Evolutionary conservation across 805 yeast species (phyloP).

Genomic region (Candida pseudofarinosa): DNA sequence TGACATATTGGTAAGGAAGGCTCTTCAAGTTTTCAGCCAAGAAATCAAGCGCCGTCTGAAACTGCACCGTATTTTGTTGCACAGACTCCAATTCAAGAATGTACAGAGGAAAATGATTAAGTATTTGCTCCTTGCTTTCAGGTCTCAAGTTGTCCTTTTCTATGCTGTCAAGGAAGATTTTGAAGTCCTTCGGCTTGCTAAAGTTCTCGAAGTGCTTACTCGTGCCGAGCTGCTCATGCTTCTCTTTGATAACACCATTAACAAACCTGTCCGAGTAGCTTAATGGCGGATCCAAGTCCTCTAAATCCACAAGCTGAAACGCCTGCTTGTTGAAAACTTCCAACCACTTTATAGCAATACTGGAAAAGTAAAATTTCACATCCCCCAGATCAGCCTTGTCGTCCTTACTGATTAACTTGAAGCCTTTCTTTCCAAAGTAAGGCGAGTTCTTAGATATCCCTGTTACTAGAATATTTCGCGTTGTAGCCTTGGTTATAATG

Average conservation of each 20-base stretch:
- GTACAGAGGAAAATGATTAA: background rate
- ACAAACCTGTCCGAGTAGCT: conserved; percentile 6
- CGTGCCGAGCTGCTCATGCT: conserved; percentile 1
- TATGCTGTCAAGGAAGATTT: conserved; percentile 14
- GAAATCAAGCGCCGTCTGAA: conserved; percentile 9
- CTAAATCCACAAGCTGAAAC: conserved; percentile 7
- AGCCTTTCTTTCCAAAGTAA: conserved; percentile 22
- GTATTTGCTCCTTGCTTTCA: conserved; percentile 4
- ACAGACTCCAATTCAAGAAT: conserved; percentile 8
- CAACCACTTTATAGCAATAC: conserved; percentile 27
- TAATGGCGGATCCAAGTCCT: conserved; percentile 9
- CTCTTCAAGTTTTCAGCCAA: conserved; percentile 8
- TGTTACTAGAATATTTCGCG: conserved; percentile 28
- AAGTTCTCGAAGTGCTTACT: background rate
- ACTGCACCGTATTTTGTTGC: conserved; percentile 5
- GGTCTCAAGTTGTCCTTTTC: conserved; percentile 9
- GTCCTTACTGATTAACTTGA: conserved; percentile 18
- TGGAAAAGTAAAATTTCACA: conserved; percentile 24
- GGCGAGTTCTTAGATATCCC: conserved; percentile 25
- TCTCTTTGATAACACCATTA: background rate
- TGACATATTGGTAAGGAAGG: conserved; percentile 9
- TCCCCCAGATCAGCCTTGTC: conserved; percentile 7
- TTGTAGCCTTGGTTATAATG: conserved; percentile 22
- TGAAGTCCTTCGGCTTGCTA: conserved; percentile 2
- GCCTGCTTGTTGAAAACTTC: conserved; percentile 21